Conservation (phyloP, 2,329 filamentous ascomycete species). For the Colletotrichum sp. region DNA sequence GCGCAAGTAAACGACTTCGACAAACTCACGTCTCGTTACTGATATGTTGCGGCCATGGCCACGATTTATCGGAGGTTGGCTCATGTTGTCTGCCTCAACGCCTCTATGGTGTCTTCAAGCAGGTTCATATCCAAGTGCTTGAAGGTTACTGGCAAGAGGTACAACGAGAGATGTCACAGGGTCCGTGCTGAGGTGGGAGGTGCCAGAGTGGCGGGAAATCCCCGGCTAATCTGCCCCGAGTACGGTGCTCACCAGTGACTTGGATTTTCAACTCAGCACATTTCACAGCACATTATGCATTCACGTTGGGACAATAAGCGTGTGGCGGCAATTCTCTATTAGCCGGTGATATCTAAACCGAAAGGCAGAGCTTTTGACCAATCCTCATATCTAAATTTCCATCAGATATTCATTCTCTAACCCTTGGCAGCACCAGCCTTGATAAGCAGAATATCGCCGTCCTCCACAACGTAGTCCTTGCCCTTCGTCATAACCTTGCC, state of each 20-base stretch:
- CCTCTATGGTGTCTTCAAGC: neutral
- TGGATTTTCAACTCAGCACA: neutral
- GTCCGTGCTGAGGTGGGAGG: neutral
- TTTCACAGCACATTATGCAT: neutral
- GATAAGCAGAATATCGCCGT: constrained; percentile 84
- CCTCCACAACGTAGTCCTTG: constrained; percentile 92
- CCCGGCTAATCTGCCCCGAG: neutral
- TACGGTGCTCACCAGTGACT: accelerated
- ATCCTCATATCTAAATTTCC: constrained; percentile 19
- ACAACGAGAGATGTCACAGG: neutral
- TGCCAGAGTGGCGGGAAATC: neutral
- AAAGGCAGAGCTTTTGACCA: constrained; percentile 22
- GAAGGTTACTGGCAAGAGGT: neutral
- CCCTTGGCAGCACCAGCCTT: constrained; percentile 86
- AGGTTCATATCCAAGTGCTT: neutral
- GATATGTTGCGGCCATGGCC: constrained; percentile 19
- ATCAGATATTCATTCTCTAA: constrained; percentile 39
- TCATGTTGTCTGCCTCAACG: neutral
- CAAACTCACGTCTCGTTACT: constrained; percentile 11
- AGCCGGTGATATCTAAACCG: constrained; percentile 22
- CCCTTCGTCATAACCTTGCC: constrained; percentile 99
- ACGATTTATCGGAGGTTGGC: constrained; percentile 5
- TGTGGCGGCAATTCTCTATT: constrained; percentile 10
- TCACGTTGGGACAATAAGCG: neutral
- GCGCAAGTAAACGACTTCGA: too few species aligned